phyloP scores from a whole-genome alignment of 176 grass and related monocot species.

The Eleusine coracana region DNA sequence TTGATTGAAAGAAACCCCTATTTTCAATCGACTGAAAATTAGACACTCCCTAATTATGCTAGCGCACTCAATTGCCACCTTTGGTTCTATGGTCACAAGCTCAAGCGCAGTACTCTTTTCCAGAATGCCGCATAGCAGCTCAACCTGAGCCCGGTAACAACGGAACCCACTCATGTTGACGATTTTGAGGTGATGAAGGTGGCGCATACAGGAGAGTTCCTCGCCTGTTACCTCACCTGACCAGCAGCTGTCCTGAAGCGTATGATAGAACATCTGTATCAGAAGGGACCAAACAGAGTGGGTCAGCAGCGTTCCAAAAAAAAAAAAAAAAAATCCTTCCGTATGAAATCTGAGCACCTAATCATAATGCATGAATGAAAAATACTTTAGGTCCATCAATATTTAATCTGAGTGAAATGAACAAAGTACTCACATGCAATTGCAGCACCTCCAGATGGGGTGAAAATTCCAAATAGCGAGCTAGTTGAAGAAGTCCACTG shows the following conservation, averaged over 20 bases:
- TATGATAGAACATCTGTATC: neutral
- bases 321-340: neutral
- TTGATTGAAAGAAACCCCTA: no score
- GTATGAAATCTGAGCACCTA: neutral
- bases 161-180: slow-evolving; percentile 35
- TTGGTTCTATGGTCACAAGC: neutral
- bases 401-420: neutral
- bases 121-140: neutral
- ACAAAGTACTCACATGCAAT: slow-evolving; percentile 23
- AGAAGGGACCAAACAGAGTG: neutral
- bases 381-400: neutral
- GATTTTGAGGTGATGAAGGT: neutral
- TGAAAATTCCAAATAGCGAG: neutral
- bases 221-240: neutral
- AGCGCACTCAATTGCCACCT: neutral
- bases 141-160: neutral
- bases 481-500: neutral
- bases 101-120: neutral
- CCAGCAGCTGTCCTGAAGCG: neutral
- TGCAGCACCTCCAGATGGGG: neutral
- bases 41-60: neutral
- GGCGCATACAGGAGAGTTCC: neutral
- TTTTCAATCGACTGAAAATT: no score
- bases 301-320: neutral
- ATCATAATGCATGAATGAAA: neutral